Evolutionary conservation across 805 yeast species (phyloP).

Genomic region (Yarrowia sp.): DNA sequence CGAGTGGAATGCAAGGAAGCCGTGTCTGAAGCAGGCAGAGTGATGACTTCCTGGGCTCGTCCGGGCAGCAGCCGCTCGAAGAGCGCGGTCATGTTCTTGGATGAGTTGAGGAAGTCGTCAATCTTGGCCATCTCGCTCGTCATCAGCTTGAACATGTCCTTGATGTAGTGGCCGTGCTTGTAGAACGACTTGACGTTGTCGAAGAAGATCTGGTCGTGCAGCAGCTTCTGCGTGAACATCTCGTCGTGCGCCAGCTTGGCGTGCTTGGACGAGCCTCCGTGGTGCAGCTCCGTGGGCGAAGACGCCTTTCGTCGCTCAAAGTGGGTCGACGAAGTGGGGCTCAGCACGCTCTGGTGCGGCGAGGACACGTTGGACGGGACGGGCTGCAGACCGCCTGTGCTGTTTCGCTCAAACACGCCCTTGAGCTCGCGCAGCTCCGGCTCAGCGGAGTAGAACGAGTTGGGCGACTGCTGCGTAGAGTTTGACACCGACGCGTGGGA

Average conservation of each 20-base stretch:
- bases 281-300: conserved; percentile 3
- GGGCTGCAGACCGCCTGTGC: background rate
- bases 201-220: conserved; percentile 20
- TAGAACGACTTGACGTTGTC: conserved; percentile 6
- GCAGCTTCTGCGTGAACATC: conserved; percentile 21
- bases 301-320: conserved; percentile 13
- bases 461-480: background rate
- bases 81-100: background rate
- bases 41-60: conserved; percentile 8
- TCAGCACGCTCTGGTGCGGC: background rate
- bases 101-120: background rate
- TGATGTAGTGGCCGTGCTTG: conserved; percentile 14
- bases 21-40: conserved; percentile 4
- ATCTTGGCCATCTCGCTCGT: background rate
- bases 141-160: conserved; percentile 24
- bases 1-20: background rate
- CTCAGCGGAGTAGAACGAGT: conserved; percentile 8
- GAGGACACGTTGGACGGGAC: background rate
- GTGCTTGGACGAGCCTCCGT: conserved; percentile 4
- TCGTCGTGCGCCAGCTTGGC: conserved; percentile 13
- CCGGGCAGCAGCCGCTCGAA: conserved; percentile 1
- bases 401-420: conserved; percentile 16
- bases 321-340: background rate
- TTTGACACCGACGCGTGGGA: background rate
- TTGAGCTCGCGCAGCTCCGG: conserved; percentile 6